A percentile compares a stretch with the other conserved stretches of the same genome.
Conservation (phyloP, 2,329 filamentous ascomycete genomes). For the Blastomyces silverae region DNA sequence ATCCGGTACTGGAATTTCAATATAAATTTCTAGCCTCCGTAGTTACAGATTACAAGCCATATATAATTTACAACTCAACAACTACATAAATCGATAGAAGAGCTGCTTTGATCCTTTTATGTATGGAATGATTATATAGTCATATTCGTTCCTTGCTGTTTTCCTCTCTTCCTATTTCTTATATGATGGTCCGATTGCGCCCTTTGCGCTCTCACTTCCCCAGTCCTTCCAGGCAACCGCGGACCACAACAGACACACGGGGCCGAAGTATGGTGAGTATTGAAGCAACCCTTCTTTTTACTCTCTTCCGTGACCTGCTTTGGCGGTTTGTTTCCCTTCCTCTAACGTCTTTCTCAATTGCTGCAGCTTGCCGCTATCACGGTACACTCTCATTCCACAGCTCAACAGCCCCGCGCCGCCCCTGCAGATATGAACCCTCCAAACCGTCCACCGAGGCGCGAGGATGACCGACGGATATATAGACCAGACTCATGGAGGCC, state of each 20-base stretch:
- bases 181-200: conserved; percentile 3
- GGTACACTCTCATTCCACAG: not conserved
- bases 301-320: not conserved
- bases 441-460: not conserved
- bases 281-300: not conserved
- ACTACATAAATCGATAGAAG: no score
- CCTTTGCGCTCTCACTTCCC: not conserved
- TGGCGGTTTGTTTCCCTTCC: not conserved
- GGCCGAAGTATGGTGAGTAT: not conserved
- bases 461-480: not conserved
- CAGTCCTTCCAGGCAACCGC: not conserved
- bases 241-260: not conserved
- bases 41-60: not conserved
- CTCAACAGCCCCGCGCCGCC: not conserved
- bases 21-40: no score
- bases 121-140: not conserved
- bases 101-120: not conserved
- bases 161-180: not conserved
- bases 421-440: not conserved
- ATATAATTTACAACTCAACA: not conserved
- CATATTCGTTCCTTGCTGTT: not conserved
- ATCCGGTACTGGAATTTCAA: no score
- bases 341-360: not conserved
- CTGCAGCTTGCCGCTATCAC: not conserved
- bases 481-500: conserved; percentile 1